phyloP scores from a whole-genome alignment of 2,329 filamentous ascomycete species.

The Cladosporium sphaerospermum region DNA sequence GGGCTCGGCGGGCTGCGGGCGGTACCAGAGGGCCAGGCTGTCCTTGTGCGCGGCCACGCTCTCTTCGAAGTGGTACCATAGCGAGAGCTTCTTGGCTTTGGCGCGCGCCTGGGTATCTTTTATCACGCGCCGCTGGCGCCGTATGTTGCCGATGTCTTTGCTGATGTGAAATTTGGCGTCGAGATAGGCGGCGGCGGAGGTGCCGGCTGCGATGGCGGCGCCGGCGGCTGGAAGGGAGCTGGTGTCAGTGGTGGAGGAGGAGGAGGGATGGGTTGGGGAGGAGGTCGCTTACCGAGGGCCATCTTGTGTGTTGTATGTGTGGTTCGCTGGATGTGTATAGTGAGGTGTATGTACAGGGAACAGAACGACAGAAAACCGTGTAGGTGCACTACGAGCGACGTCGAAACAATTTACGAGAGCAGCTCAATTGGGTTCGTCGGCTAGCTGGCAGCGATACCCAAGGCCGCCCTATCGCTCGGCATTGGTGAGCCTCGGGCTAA shows the following conservation, averaged over 20 bases:
- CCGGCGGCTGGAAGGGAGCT: not conserved
- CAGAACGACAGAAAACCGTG: too few species aligned
- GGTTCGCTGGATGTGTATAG: not conserved
- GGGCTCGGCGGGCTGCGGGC: slow-evolving; percentile 40
- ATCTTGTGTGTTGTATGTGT: not conserved
- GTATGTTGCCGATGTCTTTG: slow-evolving; percentile 53
- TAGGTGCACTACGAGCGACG: too few species aligned
- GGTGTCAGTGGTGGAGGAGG: not conserved
- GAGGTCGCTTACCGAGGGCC: slow-evolving; percentile 4
- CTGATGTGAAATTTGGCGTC: slow-evolving; percentile 62
- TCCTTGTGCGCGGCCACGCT: slow-evolving; percentile 34
- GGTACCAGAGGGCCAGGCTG: slow-evolving; percentile 61
- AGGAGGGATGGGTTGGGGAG: not conserved
- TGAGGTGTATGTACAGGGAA: not conserved
- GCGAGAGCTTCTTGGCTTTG: slow-evolving; percentile 48
- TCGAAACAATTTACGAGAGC: too few species aligned
- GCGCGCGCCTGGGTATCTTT: slow-evolving; percentile 32
- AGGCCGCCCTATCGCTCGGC: slow-evolving; percentile 7
- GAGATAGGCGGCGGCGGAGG: slow-evolving; percentile 45
- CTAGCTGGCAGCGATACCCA: not conserved
- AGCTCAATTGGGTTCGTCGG: not conserved
- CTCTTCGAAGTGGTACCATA: slow-evolving; percentile 58
- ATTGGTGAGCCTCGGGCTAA: slow-evolving; percentile 1
- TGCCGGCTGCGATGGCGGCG: slow-evolving; percentile 10
- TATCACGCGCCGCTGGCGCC: slow-evolving; percentile 36